phyloP scores from a whole-genome alignment of 345 rosid species.

The Pistacia vera region DNA sequence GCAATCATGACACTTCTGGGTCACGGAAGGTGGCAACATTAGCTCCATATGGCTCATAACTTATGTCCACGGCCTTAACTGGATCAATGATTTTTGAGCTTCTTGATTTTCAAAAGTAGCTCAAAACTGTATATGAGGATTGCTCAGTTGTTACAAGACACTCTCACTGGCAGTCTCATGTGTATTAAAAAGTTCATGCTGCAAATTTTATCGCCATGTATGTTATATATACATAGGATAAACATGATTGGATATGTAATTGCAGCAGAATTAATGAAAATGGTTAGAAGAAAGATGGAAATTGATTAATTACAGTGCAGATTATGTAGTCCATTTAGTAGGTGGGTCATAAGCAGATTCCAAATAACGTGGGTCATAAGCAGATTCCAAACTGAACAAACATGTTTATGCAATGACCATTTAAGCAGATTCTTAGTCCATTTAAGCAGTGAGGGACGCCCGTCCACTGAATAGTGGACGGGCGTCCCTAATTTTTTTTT shows the following conservation, averaged over 20 bases:
- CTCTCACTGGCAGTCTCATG: not conserved
- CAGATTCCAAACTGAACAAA: no score
- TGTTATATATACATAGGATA: constrained; percentile 38
- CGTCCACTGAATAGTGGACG: no score
- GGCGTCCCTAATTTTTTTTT: no score
- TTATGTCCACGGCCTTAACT: not conserved
- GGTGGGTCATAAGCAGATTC: no score
- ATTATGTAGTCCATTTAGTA: not conserved
- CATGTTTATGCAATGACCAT: no score
- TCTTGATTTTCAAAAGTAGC: constrained; percentile 36
- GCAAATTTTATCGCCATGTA: constrained; percentile 31
- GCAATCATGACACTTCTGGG: constrained; percentile 39
- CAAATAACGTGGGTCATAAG: no score
- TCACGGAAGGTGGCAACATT: constrained; percentile 38
- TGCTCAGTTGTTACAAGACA: not conserved
- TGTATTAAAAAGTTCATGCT: constrained; percentile 32
- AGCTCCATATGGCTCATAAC: constrained; percentile 30
- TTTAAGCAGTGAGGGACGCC: no score
- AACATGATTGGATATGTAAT: constrained; percentile 30
- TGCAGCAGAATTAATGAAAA: constrained; percentile 34
- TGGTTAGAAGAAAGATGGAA: constrained; percentile 19
- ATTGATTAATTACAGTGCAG: not conserved
- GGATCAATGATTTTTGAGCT: constrained; percentile 26
- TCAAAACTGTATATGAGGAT: constrained; percentile 11
- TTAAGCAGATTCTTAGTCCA: no score